Evolutionary conservation across 371 early-diverging fungal genomes (phyloP).

Genomic region (Catenaria anguillulae): DNA sequence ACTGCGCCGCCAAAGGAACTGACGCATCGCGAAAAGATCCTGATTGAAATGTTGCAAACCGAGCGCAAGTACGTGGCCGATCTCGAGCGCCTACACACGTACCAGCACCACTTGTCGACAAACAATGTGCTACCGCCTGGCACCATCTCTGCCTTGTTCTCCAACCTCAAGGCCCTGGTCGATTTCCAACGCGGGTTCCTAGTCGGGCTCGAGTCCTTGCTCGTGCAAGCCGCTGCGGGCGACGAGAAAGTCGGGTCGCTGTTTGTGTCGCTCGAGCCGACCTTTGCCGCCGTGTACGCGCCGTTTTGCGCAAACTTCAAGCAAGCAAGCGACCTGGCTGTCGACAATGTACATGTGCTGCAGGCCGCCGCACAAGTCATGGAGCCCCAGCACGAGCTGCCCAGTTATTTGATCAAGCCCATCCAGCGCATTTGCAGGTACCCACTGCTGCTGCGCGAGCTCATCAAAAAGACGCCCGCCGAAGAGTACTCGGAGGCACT

Average conservation of each 20-base stretch:
- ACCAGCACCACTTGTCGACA: slow-evolving; percentile 27
- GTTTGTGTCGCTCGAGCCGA: slow-evolving; percentile 59
- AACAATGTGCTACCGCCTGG: slow-evolving; percentile 52
- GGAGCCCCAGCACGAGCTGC: slow-evolving; percentile 66
- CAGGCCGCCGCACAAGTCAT: slow-evolving; percentile 47
- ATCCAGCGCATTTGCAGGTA: slow-evolving; percentile 85
- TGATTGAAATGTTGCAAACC: slow-evolving; percentile 79
- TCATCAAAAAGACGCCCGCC: slow-evolving; percentile 61
- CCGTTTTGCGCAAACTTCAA: slow-evolving; percentile 86
- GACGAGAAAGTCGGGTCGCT: slow-evolving; percentile 78
- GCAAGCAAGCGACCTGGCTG: slow-evolving; percentile 49
- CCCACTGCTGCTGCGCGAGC: slow-evolving; percentile 70
- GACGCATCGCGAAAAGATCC: slow-evolving; percentile 61
- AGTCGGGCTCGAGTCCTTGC: slow-evolving; percentile 73
- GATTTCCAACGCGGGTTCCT: slow-evolving; percentile 93
- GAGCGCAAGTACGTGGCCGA: slow-evolving; percentile 87
- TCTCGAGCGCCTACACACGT: slow-evolving; percentile 60
- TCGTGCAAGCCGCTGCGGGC: slow-evolving; percentile 38
- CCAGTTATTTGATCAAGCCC: slow-evolving; percentile 74
- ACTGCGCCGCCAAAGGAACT: slow-evolving; percentile 12
- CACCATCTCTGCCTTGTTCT: slow-evolving; percentile 67
- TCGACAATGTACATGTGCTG: slow-evolving; percentile 31
- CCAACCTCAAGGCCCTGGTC: slow-evolving; percentile 76
- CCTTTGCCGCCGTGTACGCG: slow-evolving; percentile 73
- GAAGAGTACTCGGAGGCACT: slow-evolving; percentile 36